Evolutionary conservation across 148 eudicot genomes (phyloP).

Genomic region (Nepenthes gracilis): DNA sequence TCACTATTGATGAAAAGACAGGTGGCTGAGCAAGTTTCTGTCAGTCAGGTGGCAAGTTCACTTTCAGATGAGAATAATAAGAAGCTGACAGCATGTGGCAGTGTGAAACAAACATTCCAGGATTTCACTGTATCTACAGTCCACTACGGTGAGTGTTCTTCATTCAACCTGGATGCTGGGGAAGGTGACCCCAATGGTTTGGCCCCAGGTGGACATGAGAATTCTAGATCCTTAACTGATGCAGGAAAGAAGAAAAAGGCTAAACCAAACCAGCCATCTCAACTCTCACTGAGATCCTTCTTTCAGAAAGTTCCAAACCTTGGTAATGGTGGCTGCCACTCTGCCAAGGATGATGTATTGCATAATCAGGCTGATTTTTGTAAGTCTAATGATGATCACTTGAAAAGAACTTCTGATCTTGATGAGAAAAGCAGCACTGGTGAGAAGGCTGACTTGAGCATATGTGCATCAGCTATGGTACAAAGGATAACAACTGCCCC

Average conservation of each 20-base stretch:
- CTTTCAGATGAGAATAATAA: slow-evolving; percentile 14
- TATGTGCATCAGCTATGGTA: slow-evolving; percentile 18
- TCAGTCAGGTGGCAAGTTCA: slow-evolving; percentile 17
- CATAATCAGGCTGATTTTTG: slow-evolving; percentile 20
- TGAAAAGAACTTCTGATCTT: slow-evolving; percentile 10
- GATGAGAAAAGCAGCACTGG: slow-evolving; percentile 8
- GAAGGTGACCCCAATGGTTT: slow-evolving; percentile 3
- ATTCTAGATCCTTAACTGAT: slow-evolving; percentile 10
- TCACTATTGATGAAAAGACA: slow-evolving; percentile 65
- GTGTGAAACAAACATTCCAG: slow-evolving; percentile 7
- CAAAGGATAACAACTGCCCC: slow-evolving; percentile 10
- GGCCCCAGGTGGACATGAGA: slow-evolving; percentile 1
- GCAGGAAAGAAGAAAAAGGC: slow-evolving; percentile 44
- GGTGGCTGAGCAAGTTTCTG: slow-evolving; percentile 27
- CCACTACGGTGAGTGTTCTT: not conserved
- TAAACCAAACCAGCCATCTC: slow-evolving; percentile 54
- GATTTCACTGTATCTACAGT: no score
- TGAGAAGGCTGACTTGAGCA: slow-evolving; percentile 13
- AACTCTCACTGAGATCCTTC: slow-evolving; percentile 77
- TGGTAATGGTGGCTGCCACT: slow-evolving; percentile 9
- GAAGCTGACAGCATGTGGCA: slow-evolving; percentile 9
- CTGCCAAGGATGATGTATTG: slow-evolving; percentile 16
- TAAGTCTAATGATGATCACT: slow-evolving; percentile 6
- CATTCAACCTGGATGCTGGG: slow-evolving; percentile 2
- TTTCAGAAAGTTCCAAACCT: slow-evolving; percentile 37